These are phyloP conservation scores for Vitis riparia DNA, from an alignment of 164 flowering plant genomes.

Conservation along the genomic window DNA sequence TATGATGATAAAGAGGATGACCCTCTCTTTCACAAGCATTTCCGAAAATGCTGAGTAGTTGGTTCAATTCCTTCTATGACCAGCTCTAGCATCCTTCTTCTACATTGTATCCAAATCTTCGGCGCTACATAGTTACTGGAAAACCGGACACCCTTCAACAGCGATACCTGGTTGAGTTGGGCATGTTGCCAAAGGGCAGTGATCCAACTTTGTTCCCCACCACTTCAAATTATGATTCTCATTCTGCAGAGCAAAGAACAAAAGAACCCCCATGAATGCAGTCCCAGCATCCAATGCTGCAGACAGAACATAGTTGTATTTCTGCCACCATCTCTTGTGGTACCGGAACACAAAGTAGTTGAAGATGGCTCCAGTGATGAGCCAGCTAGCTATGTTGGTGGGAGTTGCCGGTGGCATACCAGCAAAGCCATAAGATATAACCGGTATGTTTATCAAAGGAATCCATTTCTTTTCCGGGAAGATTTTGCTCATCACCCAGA, in stretches of 20 bases:
- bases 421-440: constrained; percentile 84
- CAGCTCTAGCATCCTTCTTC: too few species aligned
- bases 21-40: too few species aligned
- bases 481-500: constrained; percentile 80
- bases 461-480: constrained; percentile 94
- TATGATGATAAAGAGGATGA: too few species aligned
- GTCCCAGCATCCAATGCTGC: constrained; percentile 96
- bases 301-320: constrained; percentile 81
- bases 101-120: too few species aligned
- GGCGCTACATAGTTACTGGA: constrained; percentile 18
- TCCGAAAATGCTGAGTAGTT: too few species aligned
- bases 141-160: constrained; percentile 73
- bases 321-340: constrained; percentile 87
- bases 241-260: constrained; percentile 77
- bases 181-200: constrained; percentile 85
- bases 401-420: constrained; percentile 99
- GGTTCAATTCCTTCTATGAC: too few species aligned
- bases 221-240: constrained; percentile 51
- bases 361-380: constrained; percentile 82
- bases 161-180: constrained; percentile 80
- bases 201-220: constrained; percentile 87
- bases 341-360: constrained; percentile 80
- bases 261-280: constrained; percentile 89
- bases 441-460: constrained; percentile 81
- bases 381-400: constrained; percentile 92